Conservation (phyloP, 2,329 filamentous ascomycete genomes). For the Trichophyton equinum region DNA sequence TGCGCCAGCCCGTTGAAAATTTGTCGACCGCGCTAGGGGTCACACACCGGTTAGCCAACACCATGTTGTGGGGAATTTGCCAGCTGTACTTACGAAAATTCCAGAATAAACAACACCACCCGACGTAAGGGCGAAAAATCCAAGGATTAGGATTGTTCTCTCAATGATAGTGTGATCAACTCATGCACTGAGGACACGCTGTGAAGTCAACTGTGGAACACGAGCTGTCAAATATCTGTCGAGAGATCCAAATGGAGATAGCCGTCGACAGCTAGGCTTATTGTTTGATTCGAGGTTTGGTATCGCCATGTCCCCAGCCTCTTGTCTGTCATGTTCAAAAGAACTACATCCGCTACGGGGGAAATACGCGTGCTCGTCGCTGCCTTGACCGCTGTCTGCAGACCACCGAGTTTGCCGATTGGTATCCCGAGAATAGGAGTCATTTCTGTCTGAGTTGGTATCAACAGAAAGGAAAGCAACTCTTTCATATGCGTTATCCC, state of each 20-base stretch:
- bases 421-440: conserved; percentile 27
- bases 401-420: conserved; percentile 45
- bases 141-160: conserved; percentile 62
- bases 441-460: conserved; percentile 38
- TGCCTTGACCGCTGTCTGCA: conserved; percentile 62
- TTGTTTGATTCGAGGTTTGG: conserved; percentile 35
- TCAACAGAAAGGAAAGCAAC: conserved; percentile 51
- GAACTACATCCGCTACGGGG: conserved; percentile 44
- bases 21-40: conserved; percentile 46
- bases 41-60: conserved; percentile 10
- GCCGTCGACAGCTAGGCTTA: conserved; percentile 23
- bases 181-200: conserved; percentile 42
- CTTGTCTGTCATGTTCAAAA: conserved; percentile 35
- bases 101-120: conserved; percentile 68
- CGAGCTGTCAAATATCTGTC: conserved; percentile 43
- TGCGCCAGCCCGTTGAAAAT: conserved; percentile 83
- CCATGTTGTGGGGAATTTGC: background rate
- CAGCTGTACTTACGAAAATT: conserved; percentile 57
- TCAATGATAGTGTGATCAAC: conserved; percentile 59
- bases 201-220: conserved; percentile 45
- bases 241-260: conserved; percentile 36
- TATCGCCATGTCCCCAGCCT: conserved; percentile 24
- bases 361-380: conserved; percentile 55
- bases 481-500: conserved; percentile 34
- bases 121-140: conserved; percentile 58